Evolutionary conservation across 176 grass and related monocot species (phyloP), one percentile per base, ranked within the genome.

Genomic region (Chloris gayana): DNA sequence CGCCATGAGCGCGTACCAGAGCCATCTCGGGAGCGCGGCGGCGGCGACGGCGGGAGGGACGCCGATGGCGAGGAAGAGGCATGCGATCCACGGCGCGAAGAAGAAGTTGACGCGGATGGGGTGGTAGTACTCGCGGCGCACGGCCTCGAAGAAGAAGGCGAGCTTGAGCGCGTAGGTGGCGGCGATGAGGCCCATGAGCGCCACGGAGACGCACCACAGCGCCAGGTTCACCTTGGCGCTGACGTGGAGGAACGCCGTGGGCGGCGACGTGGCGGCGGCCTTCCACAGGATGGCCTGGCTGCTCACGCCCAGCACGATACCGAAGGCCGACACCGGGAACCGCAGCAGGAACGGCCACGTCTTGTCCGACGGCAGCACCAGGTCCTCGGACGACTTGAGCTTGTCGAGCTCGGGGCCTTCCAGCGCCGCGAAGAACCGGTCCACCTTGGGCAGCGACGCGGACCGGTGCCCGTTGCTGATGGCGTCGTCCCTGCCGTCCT

Each of bases 211-310:
- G 80, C 44, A 85, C 96, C 96, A 98, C 2, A 98, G 84, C 24
- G 86, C 84, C 9, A 98, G 88, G 82, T 95, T 98, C 37, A 88
- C 82, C 49, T 39, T 64, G 49, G n/a, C 45, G 71, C 45, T 73
- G 4, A 98, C 73, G 39, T 98, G 90, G 21, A 98, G 85, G 84
- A 98, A 98, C 44, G 0, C 27, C 2, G 79, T 93, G 33, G 92
- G 85, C 14, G 84, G 37, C n/a, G 95, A 91, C 22, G 88, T 95
- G 14, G 88, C 85, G 38, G 95, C 66, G 21, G 81, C 89, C 87
- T 95, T 98, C 83, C 88, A 98, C 39, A 98, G 78, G 33, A 98
- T 98, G 6, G 96, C 96, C 82, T 98, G 92, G 88, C 96, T 98
- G 86, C 90, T 91, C 10, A 93, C 70, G 33, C 92, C 96, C 14